Evolutionary conservation across 202 grass and related monocot species (phyloP).

Genomic region (Cymbopogon flexuosus): DNA sequence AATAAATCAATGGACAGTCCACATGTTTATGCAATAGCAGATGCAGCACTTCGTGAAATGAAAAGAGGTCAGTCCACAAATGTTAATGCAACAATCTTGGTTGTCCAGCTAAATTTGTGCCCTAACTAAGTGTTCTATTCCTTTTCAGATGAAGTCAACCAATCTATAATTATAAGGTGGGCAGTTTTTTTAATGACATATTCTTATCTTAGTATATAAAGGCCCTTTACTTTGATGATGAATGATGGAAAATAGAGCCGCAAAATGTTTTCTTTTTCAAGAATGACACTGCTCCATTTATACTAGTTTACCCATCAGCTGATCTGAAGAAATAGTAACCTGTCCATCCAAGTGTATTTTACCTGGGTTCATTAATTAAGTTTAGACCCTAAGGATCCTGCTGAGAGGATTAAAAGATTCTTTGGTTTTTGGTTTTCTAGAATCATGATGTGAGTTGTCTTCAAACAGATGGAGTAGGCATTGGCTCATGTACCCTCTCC

Average conservation of each 20-base stretch:
- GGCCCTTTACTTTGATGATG: background rate
- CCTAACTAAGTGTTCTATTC: constrained; percentile 31
- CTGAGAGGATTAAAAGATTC: background rate
- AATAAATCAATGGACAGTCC: constrained; percentile 68
- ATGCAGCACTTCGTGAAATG: constrained; percentile 84
- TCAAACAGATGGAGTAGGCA: background rate
- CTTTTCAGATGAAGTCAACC: constrained; percentile 96
- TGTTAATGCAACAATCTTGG: constrained; percentile 34
- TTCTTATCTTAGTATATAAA: background rate
- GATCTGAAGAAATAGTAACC: constrained; percentile 16
- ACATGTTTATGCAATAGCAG: constrained; percentile 97
- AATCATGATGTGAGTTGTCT: constrained; percentile 17
- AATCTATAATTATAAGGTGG: constrained; percentile 97
- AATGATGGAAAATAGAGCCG: background rate
- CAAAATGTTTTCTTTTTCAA: constrained; percentile 2
- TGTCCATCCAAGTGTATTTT: background rate
- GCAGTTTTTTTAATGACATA: constrained; percentile 19
- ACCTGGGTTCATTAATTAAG: background rate
- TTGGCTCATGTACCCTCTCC: background rate
- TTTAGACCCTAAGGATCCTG: background rate
- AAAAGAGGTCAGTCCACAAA: constrained; percentile 60
- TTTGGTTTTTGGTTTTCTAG: background rate
- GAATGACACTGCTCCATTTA: constrained; percentile 4
- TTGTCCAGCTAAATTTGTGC: constrained; percentile 24
- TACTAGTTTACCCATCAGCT: background rate